Percentiles rank a stretch among this genome's conserved stretches.
These are phyloP conservation scores for Jimgerdemannia lactiflua DNA, from an alignment of 192 early-diverging fungal species.

Conservation along the genomic window DNA sequence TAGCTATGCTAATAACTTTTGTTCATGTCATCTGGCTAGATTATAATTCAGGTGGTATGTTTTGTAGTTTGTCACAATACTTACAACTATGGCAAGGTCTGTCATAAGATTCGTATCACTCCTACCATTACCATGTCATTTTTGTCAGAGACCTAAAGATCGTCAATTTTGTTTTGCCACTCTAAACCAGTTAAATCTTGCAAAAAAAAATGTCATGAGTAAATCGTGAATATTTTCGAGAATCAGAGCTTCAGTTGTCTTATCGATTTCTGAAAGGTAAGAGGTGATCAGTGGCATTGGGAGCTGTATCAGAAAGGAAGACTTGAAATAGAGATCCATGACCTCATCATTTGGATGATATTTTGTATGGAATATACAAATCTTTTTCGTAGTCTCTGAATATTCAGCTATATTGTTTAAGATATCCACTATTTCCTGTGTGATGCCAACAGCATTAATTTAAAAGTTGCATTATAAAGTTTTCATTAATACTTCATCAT, in stretches of 20 bases:
- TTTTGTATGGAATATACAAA: conserved; percentile 16
- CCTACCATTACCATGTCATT: conserved; percentile 9
- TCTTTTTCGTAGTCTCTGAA: conserved; percentile 11
- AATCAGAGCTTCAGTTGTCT: conserved; percentile 16
- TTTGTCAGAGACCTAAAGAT: conserved; percentile 5
- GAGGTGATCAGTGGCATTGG: conserved; percentile 5
- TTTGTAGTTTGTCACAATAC: too few species aligned
- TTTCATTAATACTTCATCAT: background rate
- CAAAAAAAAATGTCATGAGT: conserved; percentile 6
- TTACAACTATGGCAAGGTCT: conserved; percentile 17
- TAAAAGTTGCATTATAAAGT: background rate
- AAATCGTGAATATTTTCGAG: conserved; percentile 11
- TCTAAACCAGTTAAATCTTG: conserved; percentile 11
- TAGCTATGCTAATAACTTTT: too few species aligned
- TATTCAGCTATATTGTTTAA: conserved; percentile 6
- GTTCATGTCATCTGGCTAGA: too few species aligned
- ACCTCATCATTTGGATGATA: conserved; percentile 12
- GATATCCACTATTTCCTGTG: conserved; percentile 9
- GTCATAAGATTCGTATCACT: conserved; percentile 7
- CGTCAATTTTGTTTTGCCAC: conserved; percentile 15
- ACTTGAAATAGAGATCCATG: conserved; percentile 5
- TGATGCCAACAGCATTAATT: too few species aligned
- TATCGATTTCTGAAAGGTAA: conserved; percentile 16
- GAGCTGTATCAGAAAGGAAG: conserved; percentile 12
- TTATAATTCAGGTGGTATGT: too few species aligned